These are phyloP conservation scores for Pleoardoris graminearum DNA, from an alignment of 2,329 filamentous ascomycete genomes.

Conservation along the genomic window DNA sequence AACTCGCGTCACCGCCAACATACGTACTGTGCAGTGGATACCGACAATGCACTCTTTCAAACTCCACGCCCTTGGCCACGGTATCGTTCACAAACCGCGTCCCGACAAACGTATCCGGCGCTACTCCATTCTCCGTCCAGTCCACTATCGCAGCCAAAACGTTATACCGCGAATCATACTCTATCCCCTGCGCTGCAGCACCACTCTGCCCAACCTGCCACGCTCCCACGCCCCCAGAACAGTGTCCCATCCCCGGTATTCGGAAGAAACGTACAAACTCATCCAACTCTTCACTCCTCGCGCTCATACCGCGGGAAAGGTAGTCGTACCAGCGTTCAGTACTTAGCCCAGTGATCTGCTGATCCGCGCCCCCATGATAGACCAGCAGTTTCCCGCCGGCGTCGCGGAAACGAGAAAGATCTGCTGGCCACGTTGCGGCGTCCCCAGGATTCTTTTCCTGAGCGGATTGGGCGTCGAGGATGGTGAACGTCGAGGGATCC, in stretches of 20 bases:
- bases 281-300: conserved; percentile 27
- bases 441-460: conserved; percentile 41
- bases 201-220: conserved; percentile 35
- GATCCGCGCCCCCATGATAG: conserved; percentile 51
- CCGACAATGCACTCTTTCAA: conserved; percentile 27
- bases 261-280: conserved; percentile 55
- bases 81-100: conserved; percentile 18
- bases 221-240: conserved; percentile 52
- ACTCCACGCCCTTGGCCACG: conserved; percentile 12
- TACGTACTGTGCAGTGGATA: conserved; percentile 23
- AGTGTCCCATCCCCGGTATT: conserved; percentile 58
- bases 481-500: conserved; percentile 21
- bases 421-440: conserved; percentile 43
- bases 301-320: conserved; percentile 29
- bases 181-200: conserved; percentile 20
- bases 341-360: conserved; percentile 50
- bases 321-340: conserved; percentile 53
- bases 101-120: conserved; percentile 22
- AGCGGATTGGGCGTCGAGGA: conserved; percentile 32
- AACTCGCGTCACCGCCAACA: conserved; percentile 19
- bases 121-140: conserved; percentile 25
- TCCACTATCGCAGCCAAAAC: conserved; percentile 28
- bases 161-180: conserved; percentile 21
- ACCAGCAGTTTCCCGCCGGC: conserved; percentile 51
- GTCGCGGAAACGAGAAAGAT: conserved; percentile 34